Base-by-base conservation (phyloP, 805 yeast genomes). In the Ogataea thermomethanolica region DNA sequence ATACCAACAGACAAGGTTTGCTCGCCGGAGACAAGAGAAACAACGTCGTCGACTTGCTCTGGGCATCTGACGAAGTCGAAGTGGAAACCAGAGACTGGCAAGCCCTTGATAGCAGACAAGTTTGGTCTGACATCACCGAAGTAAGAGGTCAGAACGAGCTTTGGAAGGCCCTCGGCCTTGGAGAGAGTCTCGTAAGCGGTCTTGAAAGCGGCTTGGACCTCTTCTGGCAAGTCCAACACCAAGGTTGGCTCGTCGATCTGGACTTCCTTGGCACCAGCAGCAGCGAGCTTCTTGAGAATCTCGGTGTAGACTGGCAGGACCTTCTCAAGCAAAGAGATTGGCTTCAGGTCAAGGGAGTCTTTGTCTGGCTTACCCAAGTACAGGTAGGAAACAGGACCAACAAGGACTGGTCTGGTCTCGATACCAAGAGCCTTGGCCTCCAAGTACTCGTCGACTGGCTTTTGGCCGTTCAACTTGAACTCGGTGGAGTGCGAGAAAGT, bases 61-160 rank as follows among this genome's bases (percentile, higher is more conserved):
- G 98, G 96, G 56, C 79, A 84, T 78, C 97, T 89, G 69, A 81
- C 91, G 59, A 88, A 87, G 76, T 93, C 99, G 65, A 85, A 86
- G 79, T 93, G 99, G 85, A 83, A 78, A 70, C 95, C 96, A 54
- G 90, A 73, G 58, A 93, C 96, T 61, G 96, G 95, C 66, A 93
- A 79, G 56, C 78, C 82, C 76, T 84, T 80, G 72, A 93, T 76
- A 57, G 96, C 90, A 54, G 71, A 73, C 65, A 90, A 73, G 86
- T 93, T 93, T 74, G 98, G 98, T 73, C 89, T 84, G 60, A 87
- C 96, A 62, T 95, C 96, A 77, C 99, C 99, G 67, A 93, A 93
- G 81, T 93, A 93, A 60, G 98, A 74, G 64, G 98, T 78, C 62
- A 93, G 69, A 58, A 83, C 71, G 56, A 93, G 69, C 69, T 84